phyloP scores from a whole-genome alignment of 73 alveolate genomes.

The Symbiodinium natans region DNA sequence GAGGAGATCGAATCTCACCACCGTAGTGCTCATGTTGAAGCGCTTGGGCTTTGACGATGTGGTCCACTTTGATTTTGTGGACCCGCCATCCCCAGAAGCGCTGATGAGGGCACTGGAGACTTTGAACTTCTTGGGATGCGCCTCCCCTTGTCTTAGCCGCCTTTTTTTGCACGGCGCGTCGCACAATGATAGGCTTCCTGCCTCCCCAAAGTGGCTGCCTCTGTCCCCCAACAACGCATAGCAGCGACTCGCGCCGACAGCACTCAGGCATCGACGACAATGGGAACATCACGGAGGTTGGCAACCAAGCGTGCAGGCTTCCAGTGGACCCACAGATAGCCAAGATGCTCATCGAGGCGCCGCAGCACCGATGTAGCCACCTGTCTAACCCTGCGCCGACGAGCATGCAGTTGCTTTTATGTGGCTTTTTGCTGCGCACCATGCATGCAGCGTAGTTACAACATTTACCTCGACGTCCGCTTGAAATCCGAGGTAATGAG shows the following conservation, averaged over 20 bases:
- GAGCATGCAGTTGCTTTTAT: no score
- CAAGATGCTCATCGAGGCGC: constrained; percentile 98
- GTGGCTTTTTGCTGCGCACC: no score
- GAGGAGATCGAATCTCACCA: constrained; percentile 98
- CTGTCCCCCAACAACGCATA: no score
- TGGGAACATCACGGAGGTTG: constrained; percentile 96
- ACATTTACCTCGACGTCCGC: no score
- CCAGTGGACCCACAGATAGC: constrained; percentile 99
- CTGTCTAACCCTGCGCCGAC: neutral
- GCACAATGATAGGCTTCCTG: no score
- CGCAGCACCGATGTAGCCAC: constrained; percentile 96
- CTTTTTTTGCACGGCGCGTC: no score
- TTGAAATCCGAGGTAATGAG: constrained; percentile 95
- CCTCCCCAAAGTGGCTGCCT: no score
- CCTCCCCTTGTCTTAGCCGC: neutral
- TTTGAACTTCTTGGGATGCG: constrained; percentile 98
- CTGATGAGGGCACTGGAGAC: constrained; percentile 99
- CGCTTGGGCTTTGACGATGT: constrained; percentile 99
- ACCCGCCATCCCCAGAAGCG: constrained; percentile 99
- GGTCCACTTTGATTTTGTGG: constrained; percentile 99
- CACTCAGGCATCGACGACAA: constrained; percentile 63
- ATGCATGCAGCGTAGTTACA: no score
- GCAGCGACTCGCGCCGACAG: no score
- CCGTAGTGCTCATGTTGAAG: constrained; percentile 97
- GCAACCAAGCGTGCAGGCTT: constrained; percentile 98